Conservation (phyloP, 768 basidiomycete genomes). For the Rhizopogon vulgaris region DNA sequence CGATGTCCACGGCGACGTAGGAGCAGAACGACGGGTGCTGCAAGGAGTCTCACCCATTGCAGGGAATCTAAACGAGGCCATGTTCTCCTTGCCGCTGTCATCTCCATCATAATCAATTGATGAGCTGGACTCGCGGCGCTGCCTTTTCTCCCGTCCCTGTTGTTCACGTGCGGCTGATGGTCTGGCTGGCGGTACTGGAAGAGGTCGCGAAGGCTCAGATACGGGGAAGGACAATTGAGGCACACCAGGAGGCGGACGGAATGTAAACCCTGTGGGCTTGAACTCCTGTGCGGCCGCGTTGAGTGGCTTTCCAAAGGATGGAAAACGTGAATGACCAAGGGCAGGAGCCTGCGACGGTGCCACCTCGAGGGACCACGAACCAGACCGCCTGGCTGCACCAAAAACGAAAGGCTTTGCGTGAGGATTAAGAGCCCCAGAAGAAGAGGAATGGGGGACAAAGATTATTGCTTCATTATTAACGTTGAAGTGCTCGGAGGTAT, state of each 20-base stretch:
- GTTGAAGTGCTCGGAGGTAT: slow-evolving; percentile 36
- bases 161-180: slow-evolving; percentile 18
- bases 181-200: slow-evolving; percentile 31
- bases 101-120: slow-evolving; percentile 28
- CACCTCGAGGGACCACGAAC: slow-evolving; percentile 26
- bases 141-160: slow-evolving; percentile 81
- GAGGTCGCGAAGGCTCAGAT: slow-evolving; percentile 29
- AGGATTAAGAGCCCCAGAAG: slow-evolving; percentile 53
- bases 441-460: slow-evolving; percentile 11
- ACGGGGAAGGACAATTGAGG: slow-evolving; percentile 45
- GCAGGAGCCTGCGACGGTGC: slow-evolving; percentile 33
- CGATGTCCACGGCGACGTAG: slow-evolving; percentile 31
- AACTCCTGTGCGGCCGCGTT: slow-evolving; percentile 79
- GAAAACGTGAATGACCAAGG: slow-evolving; percentile 30
- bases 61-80: slow-evolving; percentile 78
- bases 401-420: slow-evolving; percentile 83
- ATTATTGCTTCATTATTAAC: slow-evolving; percentile 13
- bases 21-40: slow-evolving; percentile 41
- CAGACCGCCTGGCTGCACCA: slow-evolving; percentile 36
- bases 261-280: slow-evolving; percentile 72
- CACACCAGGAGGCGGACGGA: slow-evolving; percentile 62
- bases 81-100: slow-evolving; percentile 51
- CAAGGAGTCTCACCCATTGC: slow-evolving; percentile 42
- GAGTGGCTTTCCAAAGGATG: slow-evolving; percentile 59
- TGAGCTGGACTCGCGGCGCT: slow-evolving; percentile 45